Evolutionary conservation across 2,329 filamentous ascomycete genomes (phyloP), one percentile per base, ranked within the genome.

Genomic region (Malbranchea zuffiana): DNA sequence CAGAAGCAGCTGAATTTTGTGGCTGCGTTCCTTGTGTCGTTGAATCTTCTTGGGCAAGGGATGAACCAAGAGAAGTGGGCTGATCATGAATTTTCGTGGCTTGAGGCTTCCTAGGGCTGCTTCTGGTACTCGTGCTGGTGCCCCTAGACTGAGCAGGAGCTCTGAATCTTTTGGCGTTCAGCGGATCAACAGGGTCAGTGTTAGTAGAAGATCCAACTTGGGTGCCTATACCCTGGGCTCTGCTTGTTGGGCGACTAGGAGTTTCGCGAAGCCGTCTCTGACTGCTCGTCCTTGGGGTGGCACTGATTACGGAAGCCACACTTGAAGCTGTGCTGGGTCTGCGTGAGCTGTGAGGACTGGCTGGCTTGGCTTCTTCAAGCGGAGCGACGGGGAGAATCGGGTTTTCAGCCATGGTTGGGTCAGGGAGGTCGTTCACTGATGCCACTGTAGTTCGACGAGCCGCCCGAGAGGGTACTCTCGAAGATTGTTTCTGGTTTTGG

Each of bases 361-460:
- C 8, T 10, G 26, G 11, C 7, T 43, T 33, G 8, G 6, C n/a
- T 4, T 29, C 26, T 5, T 38, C 35, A 25, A 17, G 15, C 2
- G 30, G 6, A 7, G 34, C 33, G 53, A 48, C 1, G 52, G 50
- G 15, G 42, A n/a, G n/a, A 43, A 21, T 49, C 47, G 21, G 38
- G 26, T 7, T 21, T 15, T 37, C 30, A 5, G 25, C 10, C 19
- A 32, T 27, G 17, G 50, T 42, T n/a, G 54, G 39, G 41, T 56
- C 56, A 25, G 65, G 59, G 5, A 72, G 48, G 23, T 66, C 61
- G n/a, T 62, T 56, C 1, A 69, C 55, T 18, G 69, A 70, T 18
- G 68, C 71, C 29, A 80, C 71, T 0, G 78, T 84, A 44, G 67
- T 79, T 37, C 80, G 66, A 20, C 80, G 70, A 45, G 62, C 68